phyloP scores from a whole-genome alignment of 2,329 filamentous ascomycete species.

The Bipolaris victoriae region DNA sequence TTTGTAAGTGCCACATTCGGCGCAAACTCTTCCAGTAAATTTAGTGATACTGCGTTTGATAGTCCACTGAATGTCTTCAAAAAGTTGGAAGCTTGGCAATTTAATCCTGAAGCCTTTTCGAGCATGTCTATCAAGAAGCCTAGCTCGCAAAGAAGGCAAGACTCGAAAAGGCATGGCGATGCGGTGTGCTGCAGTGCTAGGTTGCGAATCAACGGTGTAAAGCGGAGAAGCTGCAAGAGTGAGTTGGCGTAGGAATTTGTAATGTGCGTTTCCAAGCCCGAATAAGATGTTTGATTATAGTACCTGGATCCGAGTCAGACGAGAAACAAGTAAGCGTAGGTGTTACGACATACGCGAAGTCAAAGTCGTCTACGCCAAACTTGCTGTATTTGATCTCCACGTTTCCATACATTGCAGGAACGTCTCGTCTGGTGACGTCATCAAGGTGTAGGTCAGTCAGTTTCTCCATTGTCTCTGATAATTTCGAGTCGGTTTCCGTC shows the following conservation, averaged over 20 bases:
- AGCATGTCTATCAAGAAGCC: conserved; percentile 98
- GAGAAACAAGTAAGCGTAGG: not conserved
- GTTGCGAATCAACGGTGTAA: conserved; percentile 87
- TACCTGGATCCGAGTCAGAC: conserved; percentile 61
- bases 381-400: conserved; percentile 99
- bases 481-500: conserved; percentile 39
- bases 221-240: conserved; percentile 87
- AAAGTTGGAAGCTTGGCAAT: conserved; percentile 95
- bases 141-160: conserved; percentile 89
- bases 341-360: conserved; percentile 73
- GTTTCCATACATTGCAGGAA: conserved; percentile 87
- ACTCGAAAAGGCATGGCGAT: conserved; percentile 79
- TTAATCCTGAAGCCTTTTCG: conserved; percentile 90
- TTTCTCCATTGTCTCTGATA: conserved; percentile 65
- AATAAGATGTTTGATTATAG: conserved; percentile 92
- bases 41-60: conserved; percentile 75
- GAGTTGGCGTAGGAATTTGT: conserved; percentile 96
- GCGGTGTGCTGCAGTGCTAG: conserved; percentile 87
- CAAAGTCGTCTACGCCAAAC: conserved; percentile 98
- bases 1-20: conserved; percentile 74
- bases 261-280: conserved; percentile 94
- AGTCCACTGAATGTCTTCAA: conserved; percentile 86
- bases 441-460: conserved; percentile 73
- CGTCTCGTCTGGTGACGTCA: conserved; percentile 75
- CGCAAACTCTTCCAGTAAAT: conserved; percentile 83